phyloP scores from a whole-genome alignment of 2,329 filamentous ascomycete genomes.

The Penicillium freii region DNA sequence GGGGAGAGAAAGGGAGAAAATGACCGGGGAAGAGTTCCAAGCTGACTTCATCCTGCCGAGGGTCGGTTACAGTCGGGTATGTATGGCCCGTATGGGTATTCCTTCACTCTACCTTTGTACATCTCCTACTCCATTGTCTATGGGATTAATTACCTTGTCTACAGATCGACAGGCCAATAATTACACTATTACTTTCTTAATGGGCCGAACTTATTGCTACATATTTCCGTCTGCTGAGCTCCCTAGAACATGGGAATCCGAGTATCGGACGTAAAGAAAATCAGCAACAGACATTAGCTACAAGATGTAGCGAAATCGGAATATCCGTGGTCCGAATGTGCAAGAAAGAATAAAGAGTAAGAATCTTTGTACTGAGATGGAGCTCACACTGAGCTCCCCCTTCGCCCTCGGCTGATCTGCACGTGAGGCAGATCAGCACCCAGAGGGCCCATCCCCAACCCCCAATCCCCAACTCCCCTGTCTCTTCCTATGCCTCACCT shows the following conservation, averaged over 20 bases:
- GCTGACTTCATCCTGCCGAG: constrained; percentile 28
- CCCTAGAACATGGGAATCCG: background rate
- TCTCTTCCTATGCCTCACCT: background rate
- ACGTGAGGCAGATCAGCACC: constrained; percentile 6
- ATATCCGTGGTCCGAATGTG: background rate
- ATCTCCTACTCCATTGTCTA: background rate
- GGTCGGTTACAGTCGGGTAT: constrained; percentile 28
- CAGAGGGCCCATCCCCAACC: background rate
- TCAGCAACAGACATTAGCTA: background rate
- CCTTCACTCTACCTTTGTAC: background rate
- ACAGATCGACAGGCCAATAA: background rate
- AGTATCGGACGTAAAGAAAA: constrained; percentile 2
- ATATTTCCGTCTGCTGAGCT: background rate
- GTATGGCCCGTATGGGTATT: background rate
- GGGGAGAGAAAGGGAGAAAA: constrained; percentile 10
- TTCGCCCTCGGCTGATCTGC: constrained; percentile 5
- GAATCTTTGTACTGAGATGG: background rate
- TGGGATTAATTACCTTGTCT: background rate
- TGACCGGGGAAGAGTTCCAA: constrained; percentile 11
- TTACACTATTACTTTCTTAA: background rate
- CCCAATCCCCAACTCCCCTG: background rate
- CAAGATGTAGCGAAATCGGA: constrained; percentile 3
- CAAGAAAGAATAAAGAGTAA: background rate
- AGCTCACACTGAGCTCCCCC: background rate
- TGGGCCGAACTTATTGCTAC: background rate